Evolutionary conservation across 1,139 yeast genomes (phyloP).

Genomic region (Pichia sp.): DNA sequence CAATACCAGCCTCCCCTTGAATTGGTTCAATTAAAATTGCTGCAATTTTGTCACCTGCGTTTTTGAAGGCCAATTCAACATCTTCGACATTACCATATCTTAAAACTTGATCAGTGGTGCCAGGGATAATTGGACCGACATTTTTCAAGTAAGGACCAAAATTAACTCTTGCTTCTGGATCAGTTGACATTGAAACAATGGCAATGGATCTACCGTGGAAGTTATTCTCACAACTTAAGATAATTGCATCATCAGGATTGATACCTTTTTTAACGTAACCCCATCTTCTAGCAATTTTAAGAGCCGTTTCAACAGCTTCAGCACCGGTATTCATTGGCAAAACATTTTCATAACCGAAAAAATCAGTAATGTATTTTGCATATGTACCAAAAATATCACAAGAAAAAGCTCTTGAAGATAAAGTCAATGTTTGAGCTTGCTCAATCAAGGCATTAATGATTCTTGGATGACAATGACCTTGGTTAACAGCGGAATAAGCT

Average conservation of each 20-base stretch:
- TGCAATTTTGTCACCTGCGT: constrained; percentile 77
- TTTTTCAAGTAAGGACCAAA: constrained; percentile 87
- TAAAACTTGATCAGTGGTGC: constrained; percentile 44
- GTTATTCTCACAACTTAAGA: constrained; percentile 82
- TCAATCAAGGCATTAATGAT: constrained; percentile 78
- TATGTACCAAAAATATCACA: constrained; percentile 81
- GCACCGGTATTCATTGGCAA: constrained; percentile 99
- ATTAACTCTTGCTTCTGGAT: constrained; percentile 80
- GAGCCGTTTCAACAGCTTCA: constrained; percentile 94
- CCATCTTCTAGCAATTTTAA: constrained; percentile 95
- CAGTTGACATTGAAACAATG: constrained; percentile 92
- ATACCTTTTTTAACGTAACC: constrained; percentile 87
- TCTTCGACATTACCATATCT: constrained; percentile 83
- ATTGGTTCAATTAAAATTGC: constrained; percentile 72
- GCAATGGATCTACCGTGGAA: constrained; percentile 98
- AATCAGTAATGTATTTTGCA: constrained; percentile 86
- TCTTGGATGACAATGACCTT: constrained; percentile 97
- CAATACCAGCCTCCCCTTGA: constrained; percentile 84
- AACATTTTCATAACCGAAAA: constrained; percentile 84
- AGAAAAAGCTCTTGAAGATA: constrained; percentile 89
- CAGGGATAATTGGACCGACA: constrained; percentile 48
- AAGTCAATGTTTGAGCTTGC: constrained; percentile 77
- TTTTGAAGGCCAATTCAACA: constrained; percentile 70
- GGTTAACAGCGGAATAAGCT: constrained; percentile 96
- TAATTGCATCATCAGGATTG: constrained; percentile 74